Base-by-base conservation (phyloP, 2,329 filamentous ascomycete genomes). In the Colletotrichum sublineola region DNA sequence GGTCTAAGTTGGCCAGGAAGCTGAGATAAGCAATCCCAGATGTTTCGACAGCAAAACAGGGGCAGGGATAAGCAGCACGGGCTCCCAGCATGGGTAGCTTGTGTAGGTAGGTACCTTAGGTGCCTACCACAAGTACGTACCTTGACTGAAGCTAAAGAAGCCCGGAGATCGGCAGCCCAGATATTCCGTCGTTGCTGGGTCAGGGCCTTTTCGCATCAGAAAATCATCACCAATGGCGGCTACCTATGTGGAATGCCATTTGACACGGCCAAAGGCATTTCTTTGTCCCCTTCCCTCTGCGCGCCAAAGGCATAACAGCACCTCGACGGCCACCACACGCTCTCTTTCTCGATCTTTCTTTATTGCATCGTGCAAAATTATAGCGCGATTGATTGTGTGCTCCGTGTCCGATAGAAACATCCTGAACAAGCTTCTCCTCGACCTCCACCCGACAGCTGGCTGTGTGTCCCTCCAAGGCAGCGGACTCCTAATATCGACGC, bases 401-500 rank as follows among this genome's bases (percentile, higher is more conserved):
- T 5, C 53, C 11, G 14, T 24, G 36, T 42, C 42, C 31, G 42
- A 36, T 50, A 67, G 66, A 69, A 69, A 15, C 38, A 20, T 15
- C 42, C n/a, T 60, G 60, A 69, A 56, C 33, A 14, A 69, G 48
- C 53, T 56, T 15, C 29, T 36, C 31, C 9, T 52, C 38, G 65
- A 55, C 36, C 46, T 14, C 7, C 14, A 53, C 48, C 48, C 24
- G 52, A 63, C 52, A 58, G 58, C 65, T 58, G 29, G 58, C 58
- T 31, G 36, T 58, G 42, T 58, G 46, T 6, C 29, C 48, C 7
- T 9, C 38, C 64, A 46, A 63, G 68, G 65, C 58, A 68, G 52
- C 65, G 24, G 29, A 50, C 53, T 63, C n/a, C 1, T 84, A 82
- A 81, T 81, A 83, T 52, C 24, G 18, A 64, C 63, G 33, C 42